Base-by-base conservation (phyloP, 2,329 filamentous ascomycete species). In the Sporothrix curviconia region DNA sequence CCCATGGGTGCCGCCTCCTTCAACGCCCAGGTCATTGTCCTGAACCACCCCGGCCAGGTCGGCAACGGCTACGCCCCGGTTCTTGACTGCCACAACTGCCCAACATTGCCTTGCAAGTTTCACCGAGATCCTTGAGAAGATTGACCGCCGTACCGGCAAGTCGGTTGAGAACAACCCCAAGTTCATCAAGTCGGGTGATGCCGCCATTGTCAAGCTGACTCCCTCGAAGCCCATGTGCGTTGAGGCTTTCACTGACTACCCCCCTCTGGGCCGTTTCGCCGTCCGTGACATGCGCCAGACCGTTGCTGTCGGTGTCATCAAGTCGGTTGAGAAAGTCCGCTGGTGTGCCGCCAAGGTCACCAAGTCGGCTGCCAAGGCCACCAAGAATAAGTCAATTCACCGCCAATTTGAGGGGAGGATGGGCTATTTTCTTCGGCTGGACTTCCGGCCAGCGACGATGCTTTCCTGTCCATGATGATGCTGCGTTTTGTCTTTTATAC, bases 91-190 rank as follows among this genome's bases (percentile, higher is more conserved):
- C 94, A 99, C 89, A 99, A n/a, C 94, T 74, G 94, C 94, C 80
- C 94, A n/a, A 99, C 88, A 99, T 99, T 86, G 94, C 94, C n/a
- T 73, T 99, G 94, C 94, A 97, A 97, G 90, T 99, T n/a, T 99
- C 86, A 78, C 90, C 72, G 94, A 97, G 89, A 87, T 99, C 73
- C 83, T 92, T 68, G 90, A 97, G 90, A 99, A 99, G 92, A 99
- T 99, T 73, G 94, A 99, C 78, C 92, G 94, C 81, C 94, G 94
- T 90, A 96, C 94, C 76, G 94, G 94, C 78, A 99, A 99, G 87
- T 89, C 92, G 68, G 85, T 90, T 73, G 94, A 99, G 81, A 74
- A 82, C 76, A 76, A 74, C 73, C 94, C 94, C 81, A 99, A 99
- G 89, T 97, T 96, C 87, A 92, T 99, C 90, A 99, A 99, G 91